Conservation (phyloP, 2,329 filamentous ascomycete species). For the Xylariaceae sp. region DNA sequence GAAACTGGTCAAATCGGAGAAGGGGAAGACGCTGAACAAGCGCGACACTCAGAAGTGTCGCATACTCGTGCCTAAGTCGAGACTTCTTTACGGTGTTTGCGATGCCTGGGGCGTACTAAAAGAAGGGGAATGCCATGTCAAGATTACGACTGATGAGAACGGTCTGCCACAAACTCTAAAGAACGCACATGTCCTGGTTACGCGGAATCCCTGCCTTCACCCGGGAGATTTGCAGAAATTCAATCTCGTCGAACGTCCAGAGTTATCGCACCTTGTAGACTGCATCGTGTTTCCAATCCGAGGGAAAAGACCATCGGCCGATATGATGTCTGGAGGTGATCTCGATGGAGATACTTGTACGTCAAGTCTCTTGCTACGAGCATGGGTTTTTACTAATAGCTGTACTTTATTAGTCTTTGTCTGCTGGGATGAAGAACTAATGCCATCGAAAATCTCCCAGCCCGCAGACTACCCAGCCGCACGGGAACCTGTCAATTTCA, state of each 20-base stretch:
- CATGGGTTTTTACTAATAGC: background rate
- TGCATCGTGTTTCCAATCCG: constrained; percentile 11
- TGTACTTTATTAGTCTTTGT: constrained; percentile 1
- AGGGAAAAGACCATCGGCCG: constrained; percentile 9
- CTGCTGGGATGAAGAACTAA: constrained; percentile 12
- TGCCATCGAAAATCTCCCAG: constrained; percentile 8
- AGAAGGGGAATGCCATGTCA: constrained; percentile 10
- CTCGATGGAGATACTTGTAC: constrained; percentile 11
- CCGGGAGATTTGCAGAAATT: constrained; percentile 12
- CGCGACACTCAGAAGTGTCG: constrained; percentile 3
- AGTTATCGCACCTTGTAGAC: constrained; percentile 10
- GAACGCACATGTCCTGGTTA: constrained; percentile 8
- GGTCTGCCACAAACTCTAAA: constrained; percentile 6
- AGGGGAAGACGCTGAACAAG: constrained; percentile 9
- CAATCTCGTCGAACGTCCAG: background rate
- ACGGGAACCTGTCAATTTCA: constrained; percentile 5
- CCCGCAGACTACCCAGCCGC: constrained; percentile 9
- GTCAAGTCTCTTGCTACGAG: background rate
- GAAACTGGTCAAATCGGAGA: constrained; percentile 5
- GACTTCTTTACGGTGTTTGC: constrained; percentile 10
- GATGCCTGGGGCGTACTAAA: constrained; percentile 10
- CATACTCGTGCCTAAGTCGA: constrained; percentile 8
- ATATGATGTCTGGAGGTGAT: constrained; percentile 14
- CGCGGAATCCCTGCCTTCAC: constrained; percentile 13
- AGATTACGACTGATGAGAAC: constrained; percentile 11